phyloP scores from a whole-genome alignment of 257 asterid species.

The Leptodermis oblonga region DNA sequence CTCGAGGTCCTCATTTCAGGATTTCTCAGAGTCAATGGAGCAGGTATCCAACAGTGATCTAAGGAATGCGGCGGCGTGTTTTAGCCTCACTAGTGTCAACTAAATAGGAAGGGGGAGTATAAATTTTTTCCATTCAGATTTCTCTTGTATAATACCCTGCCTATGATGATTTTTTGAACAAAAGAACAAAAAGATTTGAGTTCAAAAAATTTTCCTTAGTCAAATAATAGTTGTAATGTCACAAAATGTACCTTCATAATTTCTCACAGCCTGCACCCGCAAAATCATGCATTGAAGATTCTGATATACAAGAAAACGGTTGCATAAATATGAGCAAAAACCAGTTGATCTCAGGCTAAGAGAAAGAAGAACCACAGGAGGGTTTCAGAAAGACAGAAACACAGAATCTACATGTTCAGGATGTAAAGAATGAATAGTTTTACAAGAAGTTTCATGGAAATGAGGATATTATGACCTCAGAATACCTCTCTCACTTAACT shows the following conservation, averaged over 20 bases:
- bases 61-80: conserved; percentile 42
- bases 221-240: too few relatives aligned
- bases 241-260: background rate
- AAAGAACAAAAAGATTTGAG: too few relatives aligned
- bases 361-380: background rate
- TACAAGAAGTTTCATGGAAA: background rate
- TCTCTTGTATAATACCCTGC: conserved; percentile 1
- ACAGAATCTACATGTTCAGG: conserved; percentile 10
- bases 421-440: background rate
- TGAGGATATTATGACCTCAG: conserved; percentile 18
- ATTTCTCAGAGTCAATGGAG: conserved; percentile 8
- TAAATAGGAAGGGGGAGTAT: background rate
- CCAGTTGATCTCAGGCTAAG: background rate
- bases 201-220: too few relatives aligned
- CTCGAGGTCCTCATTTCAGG: conserved; percentile 32
- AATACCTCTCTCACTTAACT: conserved; percentile 53
- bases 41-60: conserved; percentile 29
- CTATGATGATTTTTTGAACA: conserved; percentile 2
- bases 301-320: background rate
- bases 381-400: background rate
- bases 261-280: background rate
- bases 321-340: background rate
- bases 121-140: background rate
- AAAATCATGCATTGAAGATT: background rate
- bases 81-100: conserved; percentile 31